phyloP scores from a whole-genome alignment of 2,329 filamentous ascomycete genomes.

The Arthrocladium fulminans region DNA sequence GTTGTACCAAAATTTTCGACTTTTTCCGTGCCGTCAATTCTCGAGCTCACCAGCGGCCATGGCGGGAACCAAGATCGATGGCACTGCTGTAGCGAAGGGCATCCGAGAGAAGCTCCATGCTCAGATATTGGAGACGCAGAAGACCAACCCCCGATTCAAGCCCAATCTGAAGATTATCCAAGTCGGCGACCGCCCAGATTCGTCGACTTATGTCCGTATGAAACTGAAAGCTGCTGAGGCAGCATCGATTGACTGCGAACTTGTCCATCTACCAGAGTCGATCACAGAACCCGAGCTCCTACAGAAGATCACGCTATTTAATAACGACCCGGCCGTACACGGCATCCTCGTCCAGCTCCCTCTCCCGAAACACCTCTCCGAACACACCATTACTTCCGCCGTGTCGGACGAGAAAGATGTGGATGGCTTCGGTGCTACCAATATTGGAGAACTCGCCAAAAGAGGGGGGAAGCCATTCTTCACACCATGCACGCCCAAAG shows the following conservation, averaged over 20 bases:
- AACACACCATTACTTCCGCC: slow-evolving; percentile 81
- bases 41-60: slow-evolving; percentile 45
- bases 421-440: slow-evolving; percentile 86
- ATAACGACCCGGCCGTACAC: slow-evolving; percentile 77
- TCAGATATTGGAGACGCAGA: slow-evolving; percentile 75
- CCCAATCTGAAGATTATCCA: slow-evolving; percentile 92
- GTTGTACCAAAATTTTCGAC: not conserved
- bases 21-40: not conserved
- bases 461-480: slow-evolving; percentile 83
- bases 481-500: slow-evolving; percentile 91
- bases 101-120: slow-evolving; percentile 74
- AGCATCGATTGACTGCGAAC: slow-evolving; percentile 82
- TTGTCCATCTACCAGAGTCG: slow-evolving; percentile 72
- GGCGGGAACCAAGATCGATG: slow-evolving; percentile 87
- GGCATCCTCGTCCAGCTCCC: slow-evolving; percentile 92
- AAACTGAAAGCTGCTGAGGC: slow-evolving; percentile 95
- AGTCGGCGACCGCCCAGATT: slow-evolving; percentile 90
- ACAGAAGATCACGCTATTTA: slow-evolving; percentile 68
- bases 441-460: slow-evolving; percentile 96
- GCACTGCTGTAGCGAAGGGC: slow-evolving; percentile 84
- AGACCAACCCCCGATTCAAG: slow-evolving; percentile 74
- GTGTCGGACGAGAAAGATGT: slow-evolving; percentile 95
- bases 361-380: slow-evolving; percentile 78
- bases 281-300: slow-evolving; percentile 80
- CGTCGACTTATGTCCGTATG: slow-evolving; percentile 98